A percentile compares a stretch with the other conserved stretches of the same genome.
Evolutionary conservation across 2,329 filamentous ascomycete genomes (phyloP).

Genomic region (Alternaria sp.): DNA sequence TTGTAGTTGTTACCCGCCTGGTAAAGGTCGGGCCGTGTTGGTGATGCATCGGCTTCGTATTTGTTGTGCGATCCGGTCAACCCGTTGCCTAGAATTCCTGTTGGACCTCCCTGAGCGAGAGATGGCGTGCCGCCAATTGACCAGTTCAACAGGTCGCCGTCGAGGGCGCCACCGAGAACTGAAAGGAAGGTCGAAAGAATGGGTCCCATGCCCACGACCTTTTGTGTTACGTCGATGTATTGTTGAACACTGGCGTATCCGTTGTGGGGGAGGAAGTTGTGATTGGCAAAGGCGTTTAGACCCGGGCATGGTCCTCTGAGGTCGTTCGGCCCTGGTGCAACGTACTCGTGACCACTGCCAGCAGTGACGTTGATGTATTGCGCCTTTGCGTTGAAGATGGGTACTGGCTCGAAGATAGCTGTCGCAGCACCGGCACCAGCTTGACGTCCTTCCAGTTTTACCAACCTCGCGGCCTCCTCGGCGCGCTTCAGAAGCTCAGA

Average conservation of each 20-base stretch:
- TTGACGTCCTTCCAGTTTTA: slow-evolving; percentile 21
- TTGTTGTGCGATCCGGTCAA: slow-evolving; percentile 35
- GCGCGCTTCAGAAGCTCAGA: slow-evolving; percentile 27
- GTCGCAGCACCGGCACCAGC: slow-evolving; percentile 31
- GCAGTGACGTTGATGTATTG: slow-evolving; percentile 29
- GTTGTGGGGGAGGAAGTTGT: slow-evolving; percentile 33
- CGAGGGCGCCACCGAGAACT: slow-evolving; percentile 25
- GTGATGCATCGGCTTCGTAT: slow-evolving; percentile 35
- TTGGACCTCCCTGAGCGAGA: slow-evolving; percentile 27
- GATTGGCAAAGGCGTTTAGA: slow-evolving; percentile 37
- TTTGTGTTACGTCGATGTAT: slow-evolving; percentile 30
- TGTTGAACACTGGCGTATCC: slow-evolving; percentile 32
- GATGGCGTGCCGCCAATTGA: slow-evolving; percentile 34
- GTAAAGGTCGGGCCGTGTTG: slow-evolving; percentile 32
- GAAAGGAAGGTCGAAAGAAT: slow-evolving; percentile 26
- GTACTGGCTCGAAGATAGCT: slow-evolving; percentile 29
- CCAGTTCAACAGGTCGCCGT: slow-evolving; percentile 32
- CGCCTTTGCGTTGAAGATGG: slow-evolving; percentile 28
- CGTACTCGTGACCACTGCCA: slow-evolving; percentile 34
- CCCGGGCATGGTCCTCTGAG: slow-evolving; percentile 37
- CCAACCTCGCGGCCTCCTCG: slow-evolving; percentile 20
- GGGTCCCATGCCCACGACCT: slow-evolving; percentile 34
- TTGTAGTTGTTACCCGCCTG: slow-evolving; percentile 34
- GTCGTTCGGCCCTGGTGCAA: slow-evolving; percentile 32
- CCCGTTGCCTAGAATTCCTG: slow-evolving; percentile 29